Base-by-base conservation (phyloP, 176 grass and related monocot genomes). In the Phoenix dactylifera region DNA sequence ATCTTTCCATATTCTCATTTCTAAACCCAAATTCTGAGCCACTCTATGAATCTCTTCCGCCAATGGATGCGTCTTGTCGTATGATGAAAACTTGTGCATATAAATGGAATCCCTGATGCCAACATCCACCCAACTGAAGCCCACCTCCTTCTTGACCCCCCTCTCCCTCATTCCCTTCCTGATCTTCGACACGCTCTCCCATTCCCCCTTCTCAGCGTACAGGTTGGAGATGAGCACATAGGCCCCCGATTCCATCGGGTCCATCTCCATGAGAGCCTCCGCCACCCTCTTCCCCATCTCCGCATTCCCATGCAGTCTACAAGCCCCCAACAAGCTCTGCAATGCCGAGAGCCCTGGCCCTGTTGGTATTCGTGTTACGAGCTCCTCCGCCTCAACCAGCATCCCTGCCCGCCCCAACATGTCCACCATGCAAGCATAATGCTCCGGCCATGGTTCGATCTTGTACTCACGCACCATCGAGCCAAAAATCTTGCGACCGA, bases 51-150 rank as follows among this genome's bases (percentile, higher is more conserved):
- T 97, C 65, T 91, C 81, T 39, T 78, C 74, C 4, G 69, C 69
- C 49, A 51, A 69, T 1, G 70, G 93, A 60, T 91, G 93, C 15
- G 73, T 76, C 3, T 55, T 72, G 60, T 97, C 93, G 15, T 87
- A 81, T 3, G 87, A 97, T 0, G 81, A 85, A 62, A 97, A 88
- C 65, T 72, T 91, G 72, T 85, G 77, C 84, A 91, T 65, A 51
- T 79, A 67, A 22, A 68, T 55, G 10, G 55, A 60, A 60, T 50
- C 22, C 6, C 28, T 49, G 52, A 67, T 15, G 62, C 83, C 80
- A 24, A 69, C 75, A 76, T 91, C 93, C 32, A 91, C 87, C 92
- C 87, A 97, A 57, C 84, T 88, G 68, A 91, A 97, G 20, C 87
- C 92, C 15, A 88, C 32, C 63, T 88, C 87, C 77, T 97, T 85